phyloP scores from a whole-genome alignment of 1,139 yeast species.

The Hyphopichia buzzinii region DNA sequence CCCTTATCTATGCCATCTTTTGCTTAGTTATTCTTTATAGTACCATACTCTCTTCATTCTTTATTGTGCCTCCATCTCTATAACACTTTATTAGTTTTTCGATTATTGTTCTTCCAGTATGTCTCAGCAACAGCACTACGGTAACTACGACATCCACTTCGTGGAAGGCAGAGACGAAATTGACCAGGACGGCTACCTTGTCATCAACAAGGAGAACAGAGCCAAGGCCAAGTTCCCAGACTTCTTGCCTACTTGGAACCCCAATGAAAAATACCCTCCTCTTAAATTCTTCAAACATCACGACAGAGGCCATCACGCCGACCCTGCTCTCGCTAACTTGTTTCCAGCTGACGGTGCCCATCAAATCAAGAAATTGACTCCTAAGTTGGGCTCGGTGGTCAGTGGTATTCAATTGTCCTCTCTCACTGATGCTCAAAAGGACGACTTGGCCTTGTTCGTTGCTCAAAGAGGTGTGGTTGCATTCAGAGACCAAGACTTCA shows the following conservation, averaged over 20 bases:
- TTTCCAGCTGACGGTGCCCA: slow-evolving; percentile 33
- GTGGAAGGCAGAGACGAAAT: slow-evolving; percentile 18
- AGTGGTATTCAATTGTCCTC: slow-evolving; percentile 57
- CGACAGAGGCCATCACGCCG: slow-evolving; percentile 61
- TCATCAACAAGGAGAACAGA: slow-evolving; percentile 23
- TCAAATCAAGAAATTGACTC: slow-evolving; percentile 45
- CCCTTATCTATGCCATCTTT: too few species aligned
- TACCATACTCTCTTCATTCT: too few species aligned
- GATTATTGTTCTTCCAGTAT: too few species aligned
- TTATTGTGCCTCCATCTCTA: too few species aligned
- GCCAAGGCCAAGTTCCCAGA: slow-evolving; percentile 26
- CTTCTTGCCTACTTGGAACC: slow-evolving; percentile 54
- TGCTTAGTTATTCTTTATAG: too few species aligned
- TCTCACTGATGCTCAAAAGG: slow-evolving; percentile 50
- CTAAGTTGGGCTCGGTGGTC: slow-evolving; percentile 66
- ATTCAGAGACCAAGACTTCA: slow-evolving; percentile 65
- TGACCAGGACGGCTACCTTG: slow-evolving; percentile 18
- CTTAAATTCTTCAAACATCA: slow-evolving; percentile 46
- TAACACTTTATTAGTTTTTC: too few species aligned
- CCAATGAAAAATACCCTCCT: slow-evolving; percentile 41
- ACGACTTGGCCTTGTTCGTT: slow-evolving; percentile 63
- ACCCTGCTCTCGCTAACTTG: slow-evolving; percentile 50
- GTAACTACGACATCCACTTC: slow-evolving; percentile 19
- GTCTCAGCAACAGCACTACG: slow-evolving; percentile 7
- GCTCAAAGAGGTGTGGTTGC: slow-evolving; percentile 69